Evolutionary conservation across 2,329 filamentous ascomycete species (phyloP).

Genomic region (Aureobasidium musti): DNA sequence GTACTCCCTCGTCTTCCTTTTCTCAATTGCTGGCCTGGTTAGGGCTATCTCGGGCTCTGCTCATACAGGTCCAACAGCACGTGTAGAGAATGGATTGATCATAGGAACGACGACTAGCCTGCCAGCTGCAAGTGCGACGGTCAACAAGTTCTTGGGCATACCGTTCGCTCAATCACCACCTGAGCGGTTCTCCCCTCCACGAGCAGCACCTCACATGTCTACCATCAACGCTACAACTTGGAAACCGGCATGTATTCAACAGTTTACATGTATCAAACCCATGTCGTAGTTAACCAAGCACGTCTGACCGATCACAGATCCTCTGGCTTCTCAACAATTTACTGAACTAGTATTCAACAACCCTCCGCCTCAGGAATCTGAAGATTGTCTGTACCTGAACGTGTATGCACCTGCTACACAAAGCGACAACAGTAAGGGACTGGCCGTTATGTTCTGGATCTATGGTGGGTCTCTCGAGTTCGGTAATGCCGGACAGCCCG

Average conservation of each 20-base stretch:
- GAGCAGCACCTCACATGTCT: neutral
- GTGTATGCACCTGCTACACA: slow-evolving; percentile 40
- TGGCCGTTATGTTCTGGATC: slow-evolving; percentile 43
- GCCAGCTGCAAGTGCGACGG: slow-evolving; percentile 37
- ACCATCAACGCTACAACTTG: slow-evolving; percentile 39
- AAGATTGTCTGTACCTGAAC: slow-evolving; percentile 44
- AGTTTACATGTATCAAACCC: slow-evolving; percentile 33
- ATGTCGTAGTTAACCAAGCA: slow-evolving; percentile 14
- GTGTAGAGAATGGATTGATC: slow-evolving; percentile 37
- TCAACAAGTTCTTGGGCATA: slow-evolving; percentile 43
- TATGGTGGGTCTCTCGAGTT: slow-evolving; percentile 41
- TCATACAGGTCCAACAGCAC: slow-evolving; percentile 35
- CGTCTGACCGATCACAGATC: slow-evolving; percentile 34
- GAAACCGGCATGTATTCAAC: slow-evolving; percentile 41
- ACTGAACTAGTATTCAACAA: slow-evolving; percentile 40
- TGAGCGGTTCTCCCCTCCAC: slow-evolving; percentile 39
- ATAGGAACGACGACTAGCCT: slow-evolving; percentile 39
- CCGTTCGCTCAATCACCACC: slow-evolving; percentile 41
- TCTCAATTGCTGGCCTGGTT: neutral
- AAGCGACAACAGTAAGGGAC: slow-evolving; percentile 35
- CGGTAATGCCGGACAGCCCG: slow-evolving; percentile 37
- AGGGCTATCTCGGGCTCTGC: neutral
- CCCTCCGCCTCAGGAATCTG: slow-evolving; percentile 40
- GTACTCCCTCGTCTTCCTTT: neutral
- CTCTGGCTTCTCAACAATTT: slow-evolving; percentile 37